Base-by-base conservation (phyloP, 768 basidiomycete species). In the Leccinum obscurum region DNA sequence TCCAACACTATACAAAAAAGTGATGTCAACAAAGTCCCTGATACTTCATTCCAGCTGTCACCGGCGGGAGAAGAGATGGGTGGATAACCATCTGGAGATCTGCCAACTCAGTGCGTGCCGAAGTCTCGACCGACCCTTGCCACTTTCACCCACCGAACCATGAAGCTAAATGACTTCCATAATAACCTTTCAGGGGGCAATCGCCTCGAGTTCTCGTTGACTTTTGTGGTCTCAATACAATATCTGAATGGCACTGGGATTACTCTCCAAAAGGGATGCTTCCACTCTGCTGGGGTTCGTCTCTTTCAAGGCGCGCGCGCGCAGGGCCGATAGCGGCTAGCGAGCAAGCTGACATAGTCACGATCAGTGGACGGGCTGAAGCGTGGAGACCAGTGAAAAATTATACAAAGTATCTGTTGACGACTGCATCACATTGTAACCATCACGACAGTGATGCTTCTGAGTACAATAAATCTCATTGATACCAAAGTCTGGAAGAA, bases 371-470 rank as follows among this genome's bases (percentile, higher is more conserved):
- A 22, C 26, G 55, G 7, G 30, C 28, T 66, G 44, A 32, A 22
- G 34, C 48, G 52, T 54, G 32, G 39, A 59, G 28, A 52, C 22
- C 51, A 51, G 58, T 58, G 44, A 56, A 55, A 52, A 10, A 11
- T 20, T 46, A 64, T 39, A 28, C 51, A 57, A 30, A 22, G 51
- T 37, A 52, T 41, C 55, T 54, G 63, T 57, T 17, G 20, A 61
- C 46, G 26, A 56, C 50, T 15, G 54, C 62, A 59, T 66, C 68
- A 61, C 49, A 53, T 20, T 46, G 70, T 72, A 70, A 70, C 70
- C 69, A 70, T 68, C 66, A 46, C 68, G 48, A 71, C 70, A 46
- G 49, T 26, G 14, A 61, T 57, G 62, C 70, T 72, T 70, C 70
- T 34, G 11, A 60, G 58, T 20, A 60, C 54, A 66, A 72, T 70